Conservation (phyloP, 495 filamentous ascomycete species). For the Penicillium paradoxum region DNA sequence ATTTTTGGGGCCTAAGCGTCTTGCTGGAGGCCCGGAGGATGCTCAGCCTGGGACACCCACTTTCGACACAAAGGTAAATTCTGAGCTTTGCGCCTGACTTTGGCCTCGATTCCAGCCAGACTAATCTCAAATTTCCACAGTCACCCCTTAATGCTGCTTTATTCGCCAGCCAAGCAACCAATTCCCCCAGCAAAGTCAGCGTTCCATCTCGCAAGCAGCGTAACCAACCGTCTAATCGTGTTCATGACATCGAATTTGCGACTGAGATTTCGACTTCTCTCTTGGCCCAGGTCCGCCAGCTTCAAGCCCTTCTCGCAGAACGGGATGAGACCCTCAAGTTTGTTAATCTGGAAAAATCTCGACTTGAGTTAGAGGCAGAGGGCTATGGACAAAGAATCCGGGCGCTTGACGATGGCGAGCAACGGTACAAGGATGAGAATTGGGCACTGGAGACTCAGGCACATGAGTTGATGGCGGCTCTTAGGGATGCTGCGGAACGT, state of each 20-base stretch:
- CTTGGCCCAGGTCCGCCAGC: constrained; percentile 78
- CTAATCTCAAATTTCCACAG: constrained; percentile 34
- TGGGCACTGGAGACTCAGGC: constrained; percentile 90
- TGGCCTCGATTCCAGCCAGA: not conserved
- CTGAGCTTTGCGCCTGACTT: not conserved
- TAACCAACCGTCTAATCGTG: constrained; percentile 79
- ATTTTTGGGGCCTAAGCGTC: constrained; percentile 74
- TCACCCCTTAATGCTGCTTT: constrained; percentile 70
- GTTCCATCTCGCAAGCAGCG: constrained; percentile 80
- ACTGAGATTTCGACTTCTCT: constrained; percentile 91
- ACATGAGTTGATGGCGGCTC: constrained; percentile 68
- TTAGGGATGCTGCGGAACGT: constrained; percentile 67
- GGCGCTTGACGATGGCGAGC: constrained; percentile 84
- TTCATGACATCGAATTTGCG: constrained; percentile 93
- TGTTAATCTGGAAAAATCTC: constrained; percentile 64
- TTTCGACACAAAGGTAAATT: constrained; percentile 55
- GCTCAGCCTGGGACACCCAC: constrained; percentile 53
- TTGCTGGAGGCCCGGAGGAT: constrained; percentile 61
- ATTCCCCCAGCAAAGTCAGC: constrained; percentile 83
- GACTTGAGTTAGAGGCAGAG: constrained; percentile 76
- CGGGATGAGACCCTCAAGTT: constrained; percentile 80
- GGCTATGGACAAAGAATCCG: constrained; percentile 72
- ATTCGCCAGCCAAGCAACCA: constrained; percentile 77
- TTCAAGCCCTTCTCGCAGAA: constrained; percentile 78
- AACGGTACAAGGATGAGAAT: constrained; percentile 94